Evolutionary conservation across 106 monocot species (phyloP), one percentile per base, ranked within the genome.

Genomic region (Dendrobium catenatum): DNA sequence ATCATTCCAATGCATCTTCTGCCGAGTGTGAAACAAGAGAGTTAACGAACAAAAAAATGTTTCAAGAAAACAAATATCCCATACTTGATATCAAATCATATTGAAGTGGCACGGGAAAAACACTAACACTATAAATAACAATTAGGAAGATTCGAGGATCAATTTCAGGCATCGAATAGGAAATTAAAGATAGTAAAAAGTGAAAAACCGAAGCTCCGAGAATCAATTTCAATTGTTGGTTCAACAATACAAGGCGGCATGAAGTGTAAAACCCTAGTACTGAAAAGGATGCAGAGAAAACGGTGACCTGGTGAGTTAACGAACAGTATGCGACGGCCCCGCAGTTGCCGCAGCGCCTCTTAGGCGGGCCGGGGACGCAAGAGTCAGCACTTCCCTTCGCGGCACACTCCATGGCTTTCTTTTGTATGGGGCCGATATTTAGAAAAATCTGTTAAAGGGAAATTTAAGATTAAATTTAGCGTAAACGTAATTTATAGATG

Each of bases 281-380:
- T 10, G 18, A 73, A 41, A 66, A 31, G 73, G 51, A 64, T 19
- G 33, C 1, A 54, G 16, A 54, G 27, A 64, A 11, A 26, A 56
- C 6, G 55, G 8, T 24, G 22, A 96, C 96, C 88, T 93, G 96
- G 79, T 96, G 93, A 67, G 86, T 74, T 80, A 31, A 59, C n/a
- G 96, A 96, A 87, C 96, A 96, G 84, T 96, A 96, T 47, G 87
- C 89, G 37, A 96, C 88, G 74, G 89, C 89, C 19, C 93, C 91
- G 85, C 96, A 96, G 66, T 82, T 68, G 44, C 90, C 91, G 79
- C 96, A 96, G 74, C 93, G 93, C 10, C 91, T 81, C 11, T 54
- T 55, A 37, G 89, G 86, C 31, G 81, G 82, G 41, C 85, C 91
- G 1, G 78, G 74, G 22, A 47, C 29, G 81, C 89, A 89, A 16